Percentiles rank a stretch among this genome's conserved stretches.
phyloP scores from a whole-genome alignment of 2,329 filamentous ascomycete genomes.

The Stylonectria norvegica region DNA sequence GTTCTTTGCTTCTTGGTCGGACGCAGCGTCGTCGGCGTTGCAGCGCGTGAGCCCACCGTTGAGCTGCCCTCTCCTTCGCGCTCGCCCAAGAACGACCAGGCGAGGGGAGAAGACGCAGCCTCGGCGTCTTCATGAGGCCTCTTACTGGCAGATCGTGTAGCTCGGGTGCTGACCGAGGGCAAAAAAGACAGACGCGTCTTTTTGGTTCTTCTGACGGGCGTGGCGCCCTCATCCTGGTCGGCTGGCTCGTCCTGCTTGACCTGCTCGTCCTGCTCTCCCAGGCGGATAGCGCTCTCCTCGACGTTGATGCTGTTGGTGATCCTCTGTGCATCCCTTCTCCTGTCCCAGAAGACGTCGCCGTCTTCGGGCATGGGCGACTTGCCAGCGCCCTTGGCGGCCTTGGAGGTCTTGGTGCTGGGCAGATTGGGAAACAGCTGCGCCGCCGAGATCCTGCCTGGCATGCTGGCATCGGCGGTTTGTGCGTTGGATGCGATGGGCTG shows the following conservation, averaged over 20 bases:
- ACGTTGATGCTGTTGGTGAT: conserved; percentile 36
- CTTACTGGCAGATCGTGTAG: conserved; percentile 51
- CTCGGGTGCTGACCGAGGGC: conserved; percentile 36
- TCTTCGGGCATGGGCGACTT: conserved; percentile 30
- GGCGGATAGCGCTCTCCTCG: conserved; percentile 39
- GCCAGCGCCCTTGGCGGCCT: conserved; percentile 26
- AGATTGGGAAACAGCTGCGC: conserved; percentile 33
- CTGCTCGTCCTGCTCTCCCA: conserved; percentile 24
- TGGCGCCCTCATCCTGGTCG: conserved; percentile 14
- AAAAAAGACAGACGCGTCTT: conserved; percentile 36
- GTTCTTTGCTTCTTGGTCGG: conserved; percentile 58
- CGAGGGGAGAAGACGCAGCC: conserved; percentile 50
- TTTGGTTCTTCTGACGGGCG: conserved; percentile 32
- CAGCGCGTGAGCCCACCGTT: conserved; percentile 54
- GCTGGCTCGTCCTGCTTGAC: no score
- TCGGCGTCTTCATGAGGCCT: conserved; percentile 54
- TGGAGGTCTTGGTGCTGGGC: conserved; percentile 26
- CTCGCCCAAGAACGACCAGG: conserved; percentile 48
- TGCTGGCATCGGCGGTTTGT: conserved; percentile 31
- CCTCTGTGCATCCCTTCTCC: conserved; percentile 37
- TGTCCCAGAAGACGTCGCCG: conserved; percentile 32
- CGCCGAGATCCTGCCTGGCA: conserved; percentile 39
- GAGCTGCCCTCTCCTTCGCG: conserved; percentile 43
- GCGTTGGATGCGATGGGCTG: conserved; percentile 11
- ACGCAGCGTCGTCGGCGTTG: conserved; percentile 54